phyloP scores from a whole-genome alignment of 2,329 filamentous ascomycete genomes.

The Calonectria pteridis region DNA sequence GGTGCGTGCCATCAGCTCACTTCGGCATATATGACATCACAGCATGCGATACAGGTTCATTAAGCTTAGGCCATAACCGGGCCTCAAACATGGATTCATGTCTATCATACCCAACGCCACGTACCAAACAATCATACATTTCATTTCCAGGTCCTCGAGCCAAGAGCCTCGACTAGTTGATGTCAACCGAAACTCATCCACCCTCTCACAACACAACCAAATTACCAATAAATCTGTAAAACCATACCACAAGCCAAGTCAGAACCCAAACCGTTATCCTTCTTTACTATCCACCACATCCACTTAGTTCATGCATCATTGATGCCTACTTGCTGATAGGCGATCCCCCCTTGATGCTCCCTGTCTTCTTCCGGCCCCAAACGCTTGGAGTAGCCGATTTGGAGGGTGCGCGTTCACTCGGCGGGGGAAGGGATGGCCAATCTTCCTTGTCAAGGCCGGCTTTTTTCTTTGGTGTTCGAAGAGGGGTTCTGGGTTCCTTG shows the following conservation, averaged over 20 bases:
- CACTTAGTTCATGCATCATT: background rate
- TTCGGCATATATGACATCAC: background rate
- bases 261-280: background rate
- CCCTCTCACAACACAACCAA: background rate
- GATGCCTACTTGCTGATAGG: slow-evolving; percentile 24
- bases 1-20: background rate
- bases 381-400: slow-evolving; percentile 36
- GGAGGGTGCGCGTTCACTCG: slow-evolving; percentile 41
- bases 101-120: background rate
- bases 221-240: background rate
- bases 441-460: slow-evolving; percentile 38
- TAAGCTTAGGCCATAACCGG: no score
- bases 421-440: slow-evolving; percentile 43
- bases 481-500: slow-evolving; percentile 30
- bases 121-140: background rate
- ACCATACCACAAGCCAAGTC: background rate
- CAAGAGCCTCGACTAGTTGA: background rate
- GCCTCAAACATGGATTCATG: background rate
- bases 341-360: slow-evolving; percentile 19
- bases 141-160: background rate
- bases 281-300: no score
- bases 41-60: no score
- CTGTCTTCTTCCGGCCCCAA: slow-evolving; percentile 35
- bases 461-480: slow-evolving; percentile 26
- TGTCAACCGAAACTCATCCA: background rate